phyloP scores from a whole-genome alignment of 805 yeast genomes.

The Saturnispora hagleri region DNA sequence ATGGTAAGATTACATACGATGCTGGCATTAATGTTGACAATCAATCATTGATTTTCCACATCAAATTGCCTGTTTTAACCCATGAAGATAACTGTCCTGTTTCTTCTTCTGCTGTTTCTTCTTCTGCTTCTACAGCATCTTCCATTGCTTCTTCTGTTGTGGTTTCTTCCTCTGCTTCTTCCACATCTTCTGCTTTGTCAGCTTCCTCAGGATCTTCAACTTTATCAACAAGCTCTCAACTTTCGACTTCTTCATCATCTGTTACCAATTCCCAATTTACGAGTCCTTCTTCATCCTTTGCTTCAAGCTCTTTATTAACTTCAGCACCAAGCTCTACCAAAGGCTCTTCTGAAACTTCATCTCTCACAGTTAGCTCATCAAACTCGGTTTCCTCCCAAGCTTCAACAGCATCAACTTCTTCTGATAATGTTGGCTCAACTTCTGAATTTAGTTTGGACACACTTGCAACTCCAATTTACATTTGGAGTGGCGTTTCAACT shows the following conservation, averaged over 20 bases:
- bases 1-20: conserved; percentile 20
- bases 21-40: conserved; percentile 23
- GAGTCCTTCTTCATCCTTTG: neutral
- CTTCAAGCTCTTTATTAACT: neutral
- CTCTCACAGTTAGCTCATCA: neutral
- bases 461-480: neutral
- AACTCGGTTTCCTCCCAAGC: neutral
- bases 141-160: neutral
- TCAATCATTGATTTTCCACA: conserved; percentile 24
- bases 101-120: neutral
- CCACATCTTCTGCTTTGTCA: neutral
- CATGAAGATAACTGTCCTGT: conserved; percentile 7
- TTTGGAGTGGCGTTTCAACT: conserved; percentile 1
- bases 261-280: neutral
- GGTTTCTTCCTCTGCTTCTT: neutral
- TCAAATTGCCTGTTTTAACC: conserved; percentile 22
- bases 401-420: neutral
- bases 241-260: neutral
- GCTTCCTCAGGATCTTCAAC: neutral
- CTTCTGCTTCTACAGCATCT: neutral
- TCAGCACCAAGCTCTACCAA: neutral
- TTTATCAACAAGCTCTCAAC: neutral
- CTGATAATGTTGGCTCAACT: too few relatives aligned
- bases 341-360: too few relatives aligned
- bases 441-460: neutral